Evolutionary conservation across 495 filamentous ascomycete species (phyloP).

Genomic region (Tuber aestivum): DNA sequence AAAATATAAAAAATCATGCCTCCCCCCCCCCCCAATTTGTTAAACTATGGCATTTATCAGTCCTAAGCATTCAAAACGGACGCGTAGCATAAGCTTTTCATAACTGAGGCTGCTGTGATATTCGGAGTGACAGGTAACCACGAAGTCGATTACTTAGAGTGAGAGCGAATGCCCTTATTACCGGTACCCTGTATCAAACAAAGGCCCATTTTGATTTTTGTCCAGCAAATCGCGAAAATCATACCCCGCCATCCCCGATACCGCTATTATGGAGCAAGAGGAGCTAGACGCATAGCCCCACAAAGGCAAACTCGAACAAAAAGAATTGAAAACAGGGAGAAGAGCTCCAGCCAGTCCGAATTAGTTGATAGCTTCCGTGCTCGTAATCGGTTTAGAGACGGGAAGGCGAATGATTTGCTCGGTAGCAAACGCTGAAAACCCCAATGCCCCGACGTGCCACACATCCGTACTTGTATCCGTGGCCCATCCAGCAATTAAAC

Average conservation of each 20-base stretch:
- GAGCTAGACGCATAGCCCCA: background rate
- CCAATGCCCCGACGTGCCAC: background rate
- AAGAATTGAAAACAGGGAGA: background rate
- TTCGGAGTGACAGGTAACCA: background rate
- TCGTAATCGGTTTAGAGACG: background rate
- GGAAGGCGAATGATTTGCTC: background rate
- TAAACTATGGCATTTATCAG: background rate
- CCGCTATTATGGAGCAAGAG: background rate
- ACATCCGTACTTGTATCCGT: background rate
- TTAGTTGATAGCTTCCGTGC: background rate
- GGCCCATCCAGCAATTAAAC: background rate
- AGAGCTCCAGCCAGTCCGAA: background rate
- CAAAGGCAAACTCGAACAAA: background rate
- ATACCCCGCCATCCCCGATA: background rate
- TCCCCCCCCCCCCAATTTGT: background rate
- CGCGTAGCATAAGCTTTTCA: background rate
- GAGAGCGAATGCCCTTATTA: background rate
- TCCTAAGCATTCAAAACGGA: background rate
- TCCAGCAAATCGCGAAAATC: background rate
- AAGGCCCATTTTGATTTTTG: background rate
- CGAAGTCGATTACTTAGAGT: background rate
- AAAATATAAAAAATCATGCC: background rate
- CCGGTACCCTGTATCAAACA: background rate
- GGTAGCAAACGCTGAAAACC: background rate
- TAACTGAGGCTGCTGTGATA: background rate